These are phyloP conservation scores for Metarhizium rileyi DNA, from an alignment of 2,329 filamentous ascomycete species.

Conservation along the genomic window DNA sequence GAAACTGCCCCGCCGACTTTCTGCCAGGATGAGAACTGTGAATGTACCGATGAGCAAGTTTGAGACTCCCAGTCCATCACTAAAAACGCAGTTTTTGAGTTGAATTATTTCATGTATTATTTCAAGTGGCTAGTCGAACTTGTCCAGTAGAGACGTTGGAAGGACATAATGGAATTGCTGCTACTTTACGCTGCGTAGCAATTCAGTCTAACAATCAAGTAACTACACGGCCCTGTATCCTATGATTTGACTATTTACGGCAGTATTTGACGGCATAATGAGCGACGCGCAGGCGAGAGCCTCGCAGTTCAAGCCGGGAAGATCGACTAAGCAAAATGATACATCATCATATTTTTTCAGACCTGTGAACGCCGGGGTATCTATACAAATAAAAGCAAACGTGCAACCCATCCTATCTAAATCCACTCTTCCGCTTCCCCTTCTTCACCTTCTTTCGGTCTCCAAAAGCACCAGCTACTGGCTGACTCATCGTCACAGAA, in stretches of 20 bases:
- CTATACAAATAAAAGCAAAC: not conserved
- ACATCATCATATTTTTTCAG: no score
- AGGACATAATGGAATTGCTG: no score
- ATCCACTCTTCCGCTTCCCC: conserved; percentile 31
- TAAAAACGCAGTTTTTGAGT: no score
- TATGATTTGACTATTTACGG: no score
- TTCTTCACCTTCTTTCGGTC: conserved; percentile 34
- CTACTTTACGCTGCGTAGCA: no score
- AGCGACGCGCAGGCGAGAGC: not conserved
- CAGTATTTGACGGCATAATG: not conserved
- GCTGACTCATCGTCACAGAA: conserved; percentile 35
- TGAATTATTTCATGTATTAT: no score
- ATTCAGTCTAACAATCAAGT: no score
- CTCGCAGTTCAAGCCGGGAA: no score
- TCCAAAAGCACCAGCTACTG: conserved; percentile 35
- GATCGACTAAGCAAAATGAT: no score
- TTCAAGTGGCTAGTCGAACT: no score
- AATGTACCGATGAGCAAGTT: not conserved
- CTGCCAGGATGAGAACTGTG: not conserved
- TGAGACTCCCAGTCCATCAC: not conserved
- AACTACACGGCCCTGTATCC: not conserved
- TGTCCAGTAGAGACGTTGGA: no score
- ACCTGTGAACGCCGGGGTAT: not conserved
- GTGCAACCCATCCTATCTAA: conserved; percentile 18
- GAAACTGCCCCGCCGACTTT: conserved; percentile 6